Evolutionary conservation across 805 yeast species (phyloP), one percentile per base, ranked within the genome.

Genomic region (Lachancea meyersii): DNA sequence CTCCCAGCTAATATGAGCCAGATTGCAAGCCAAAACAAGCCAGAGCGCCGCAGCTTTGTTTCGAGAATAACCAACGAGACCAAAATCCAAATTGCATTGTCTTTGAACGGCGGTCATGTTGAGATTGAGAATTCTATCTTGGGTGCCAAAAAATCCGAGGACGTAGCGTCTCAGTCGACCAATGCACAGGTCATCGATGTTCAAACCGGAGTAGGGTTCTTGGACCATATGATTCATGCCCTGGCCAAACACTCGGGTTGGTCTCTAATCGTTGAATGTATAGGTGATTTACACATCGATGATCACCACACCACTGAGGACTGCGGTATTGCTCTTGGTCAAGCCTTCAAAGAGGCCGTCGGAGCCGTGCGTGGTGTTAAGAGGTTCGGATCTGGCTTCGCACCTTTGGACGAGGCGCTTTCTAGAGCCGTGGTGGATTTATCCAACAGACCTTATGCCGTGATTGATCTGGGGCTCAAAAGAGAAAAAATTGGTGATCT

Each of bases 261-360:
- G 98, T 86, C 96, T 10, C 60, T 93, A 44, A 71, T 86, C 26
- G 75, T 93, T 16, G 95, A 84, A 60, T 91, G 97, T 65, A 76
- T 82, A 45, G 98, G 98, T 35, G 98, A 93, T 63, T 69, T 88
- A 53, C 94, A 88, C 64, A 89, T 93, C 42, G 98, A 93, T 64
- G 98, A 93, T 65, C 98, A 93, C 64, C 98, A 93, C 66, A 80
- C 95, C 1, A 83, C 96, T 4, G 98, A 93, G 64, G 98, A 93
- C 66, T 86, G 87, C 49, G 97, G 91, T 35, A 86, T 93, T 53
- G 88, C 96, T 1, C 68, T 93, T 26, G 98, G 98, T 7, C 70
- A 71, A 55, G 93, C 96, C 7, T 88, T 93, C 70, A 84, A 87
- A 57, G 68, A 82, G 53, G 97, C 97, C 1, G 65, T 93, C 47